Evolutionary conservation across 257 asterid species (phyloP), one percentile per base, ranked within the genome.

Genomic region (Solanum verrucosum): DNA sequence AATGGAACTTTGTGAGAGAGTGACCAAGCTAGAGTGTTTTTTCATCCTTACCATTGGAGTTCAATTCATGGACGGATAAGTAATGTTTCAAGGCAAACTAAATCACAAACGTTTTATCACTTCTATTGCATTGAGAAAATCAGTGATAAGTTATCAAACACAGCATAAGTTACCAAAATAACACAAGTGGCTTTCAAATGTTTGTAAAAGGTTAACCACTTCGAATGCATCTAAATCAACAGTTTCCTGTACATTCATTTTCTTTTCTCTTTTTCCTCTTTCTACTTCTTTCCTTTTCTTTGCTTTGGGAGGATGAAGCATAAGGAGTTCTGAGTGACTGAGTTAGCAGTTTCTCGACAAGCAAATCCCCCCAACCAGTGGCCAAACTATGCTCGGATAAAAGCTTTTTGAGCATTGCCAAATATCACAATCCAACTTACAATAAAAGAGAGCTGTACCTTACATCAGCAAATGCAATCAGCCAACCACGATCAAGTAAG

Each of bases 401-500:
- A 78, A 78, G 37, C 21, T 78, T 78, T 37, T 11, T 75, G 34
- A 75, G 59, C 20, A 5, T 21, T 75, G 4, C 34, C 21, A 75
- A 75, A 75, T 44, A 44, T 2, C 14, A 81, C 29, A 1, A 81
- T 46, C 68, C 85, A 29, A 46, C 42, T 16, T 16, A 29, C 4
- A 81, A 18, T 81, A 49, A 81, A 81, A 81, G 68, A 29, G 16
- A 9, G 7, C 6, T 81, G 85, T 91, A 97, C 99, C 99, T 96
- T 87, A 94, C 98, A 89, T 97, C 99, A 29, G 99, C 98, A 91
- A 93, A 97, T 84, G 98, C 99, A 86, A 96, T 91, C 87, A 95
- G 87, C 99, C 99, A 97, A 75, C 99, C 99, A 72, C 96, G 94
- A 88, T 97, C 96, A 33, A 97, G 98, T 70, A 97, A 92, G 94